A percentile compares a stretch with the other conserved stretches of the same genome.
Conservation (phyloP, 73 alveolate species). For the Tetrahymena elliotti region DNA sequence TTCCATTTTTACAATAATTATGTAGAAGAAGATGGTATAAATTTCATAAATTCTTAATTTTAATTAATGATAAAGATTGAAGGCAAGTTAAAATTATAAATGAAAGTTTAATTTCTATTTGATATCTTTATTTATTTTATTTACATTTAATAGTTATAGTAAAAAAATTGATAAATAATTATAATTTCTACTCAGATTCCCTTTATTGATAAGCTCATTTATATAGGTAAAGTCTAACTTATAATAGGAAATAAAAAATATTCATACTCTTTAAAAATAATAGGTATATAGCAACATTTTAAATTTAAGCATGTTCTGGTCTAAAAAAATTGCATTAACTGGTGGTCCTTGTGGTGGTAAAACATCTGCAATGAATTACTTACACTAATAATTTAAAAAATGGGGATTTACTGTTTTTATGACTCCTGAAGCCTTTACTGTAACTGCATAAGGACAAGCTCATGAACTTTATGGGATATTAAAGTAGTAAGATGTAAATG, state of each 20-base stretch:
- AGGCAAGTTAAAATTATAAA: not conserved
- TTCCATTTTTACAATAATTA: too few relatives aligned
- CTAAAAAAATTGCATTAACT: constrained; percentile 16
- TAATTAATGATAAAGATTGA: not conserved
- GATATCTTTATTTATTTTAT: not conserved
- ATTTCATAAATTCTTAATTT: not conserved
- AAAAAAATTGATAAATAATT: too few relatives aligned
- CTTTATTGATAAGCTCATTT: not conserved
- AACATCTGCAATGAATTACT: constrained; percentile 37
- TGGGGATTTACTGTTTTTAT: constrained; percentile 21
- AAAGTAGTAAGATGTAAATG: not conserved
- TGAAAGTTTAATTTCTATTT: not conserved
- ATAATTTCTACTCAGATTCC: not conserved
- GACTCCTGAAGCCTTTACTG: constrained; percentile 46
- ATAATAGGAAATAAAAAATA: too few relatives aligned
- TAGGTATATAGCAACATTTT: not conserved
- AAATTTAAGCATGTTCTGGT: not conserved
- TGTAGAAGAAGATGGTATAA: not conserved
- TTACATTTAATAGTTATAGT: not conserved
- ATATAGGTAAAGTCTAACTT: not conserved
- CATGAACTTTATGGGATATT: constrained; percentile 5
- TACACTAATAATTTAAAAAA: not conserved
- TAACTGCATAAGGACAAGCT: constrained; percentile 26
- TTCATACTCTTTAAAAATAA: too few relatives aligned
- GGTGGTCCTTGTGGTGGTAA: constrained; percentile 56